Evolutionary conservation across 1,139 yeast species (phyloP).

Genomic region (Candida tropicalis): DNA sequence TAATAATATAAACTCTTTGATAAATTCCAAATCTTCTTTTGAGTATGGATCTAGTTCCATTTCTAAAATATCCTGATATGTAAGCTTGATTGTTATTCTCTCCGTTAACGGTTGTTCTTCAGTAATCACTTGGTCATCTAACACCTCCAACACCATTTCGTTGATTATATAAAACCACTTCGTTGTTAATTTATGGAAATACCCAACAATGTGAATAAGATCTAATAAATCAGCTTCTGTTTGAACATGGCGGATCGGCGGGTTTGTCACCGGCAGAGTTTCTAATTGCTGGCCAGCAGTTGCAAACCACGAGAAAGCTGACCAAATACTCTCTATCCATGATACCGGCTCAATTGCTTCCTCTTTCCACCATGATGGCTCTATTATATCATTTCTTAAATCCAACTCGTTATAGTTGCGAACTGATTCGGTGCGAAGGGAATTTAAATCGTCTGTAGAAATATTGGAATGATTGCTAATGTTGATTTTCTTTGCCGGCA

Average conservation of each 20-base stretch:
- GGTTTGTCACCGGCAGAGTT: neutral
- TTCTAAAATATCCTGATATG: slow-evolving; percentile 60
- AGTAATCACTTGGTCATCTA: slow-evolving; percentile 8
- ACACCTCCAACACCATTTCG: slow-evolving; percentile 34
- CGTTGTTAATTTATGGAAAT: slow-evolving; percentile 56
- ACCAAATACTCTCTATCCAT: slow-evolving; percentile 68
- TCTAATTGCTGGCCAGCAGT: slow-evolving; percentile 62
- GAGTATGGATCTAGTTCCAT: slow-evolving; percentile 80
- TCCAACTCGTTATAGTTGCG: slow-evolving; percentile 16
- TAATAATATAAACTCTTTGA: slow-evolving; percentile 51
- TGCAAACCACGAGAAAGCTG: slow-evolving; percentile 83
- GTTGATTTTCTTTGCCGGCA: slow-evolving; percentile 6
- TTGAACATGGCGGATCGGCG: neutral
- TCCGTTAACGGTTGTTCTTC: slow-evolving; percentile 12
- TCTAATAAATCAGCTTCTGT: slow-evolving; percentile 15
- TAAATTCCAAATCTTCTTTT: slow-evolving; percentile 56
- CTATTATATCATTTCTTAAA: slow-evolving; percentile 16
- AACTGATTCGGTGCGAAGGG: slow-evolving; percentile 24
- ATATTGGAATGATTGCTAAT: slow-evolving; percentile 15
- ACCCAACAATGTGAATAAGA: slow-evolving; percentile 49
- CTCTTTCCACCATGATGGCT: slow-evolving; percentile 49
- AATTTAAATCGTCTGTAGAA: slow-evolving; percentile 26
- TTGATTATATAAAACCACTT: slow-evolving; percentile 44
- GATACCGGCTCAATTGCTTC: slow-evolving; percentile 54
- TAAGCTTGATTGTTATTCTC: slow-evolving; percentile 39